A percentile compares a stretch with the other conserved stretches of the same genome.
phyloP scores from a whole-genome alignment of 106 monocot species.

The Dendrobium huoshanense region DNA sequence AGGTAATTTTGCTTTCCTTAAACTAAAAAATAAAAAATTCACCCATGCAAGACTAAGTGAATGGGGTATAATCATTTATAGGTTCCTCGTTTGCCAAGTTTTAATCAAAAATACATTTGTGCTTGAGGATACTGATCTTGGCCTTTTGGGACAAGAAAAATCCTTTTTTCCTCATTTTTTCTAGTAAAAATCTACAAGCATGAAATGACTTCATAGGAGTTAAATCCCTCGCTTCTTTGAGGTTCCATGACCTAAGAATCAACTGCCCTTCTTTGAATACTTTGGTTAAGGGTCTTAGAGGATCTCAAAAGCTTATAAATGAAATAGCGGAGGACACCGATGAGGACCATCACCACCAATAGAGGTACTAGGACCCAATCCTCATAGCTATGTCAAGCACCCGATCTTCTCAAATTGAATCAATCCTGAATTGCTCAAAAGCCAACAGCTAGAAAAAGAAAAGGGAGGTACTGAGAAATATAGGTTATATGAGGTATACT shows the following conservation, averaged over 20 bases:
- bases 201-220: conserved; percentile 18
- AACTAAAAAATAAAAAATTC: conserved; percentile 81
- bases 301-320: conserved; percentile 95
- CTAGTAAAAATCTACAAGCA: conserved; percentile 12
- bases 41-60: conserved; percentile 99
- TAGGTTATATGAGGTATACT: too few relatives aligned
- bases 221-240: conserved; percentile 12
- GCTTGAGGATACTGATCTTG: conserved; percentile 89
- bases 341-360: conserved; percentile 94
- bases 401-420: conserved; percentile 73
- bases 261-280: conserved; percentile 73
- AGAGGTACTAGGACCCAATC: conserved; percentile 95
- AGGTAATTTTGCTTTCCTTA: conserved; percentile 47
- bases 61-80: conserved; percentile 98
- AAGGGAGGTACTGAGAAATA: too few relatives aligned
- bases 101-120: conserved; percentile 96
- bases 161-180: conserved; percentile 61
- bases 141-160: conserved; percentile 87
- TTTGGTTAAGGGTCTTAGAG: conserved; percentile 55
- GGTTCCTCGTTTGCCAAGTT: conserved; percentile 99
- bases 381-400: conserved; percentile 95
- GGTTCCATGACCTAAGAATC: conserved; percentile 23
- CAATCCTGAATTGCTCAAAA: background rate
- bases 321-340: conserved; percentile 94
- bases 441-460: background rate